A percentile compares a stretch with the other conserved stretches of the same genome.
These are phyloP conservation scores for Candida parachauliodes DNA, from an alignment of 805 yeast genomes.

Conservation along the genomic window DNA sequence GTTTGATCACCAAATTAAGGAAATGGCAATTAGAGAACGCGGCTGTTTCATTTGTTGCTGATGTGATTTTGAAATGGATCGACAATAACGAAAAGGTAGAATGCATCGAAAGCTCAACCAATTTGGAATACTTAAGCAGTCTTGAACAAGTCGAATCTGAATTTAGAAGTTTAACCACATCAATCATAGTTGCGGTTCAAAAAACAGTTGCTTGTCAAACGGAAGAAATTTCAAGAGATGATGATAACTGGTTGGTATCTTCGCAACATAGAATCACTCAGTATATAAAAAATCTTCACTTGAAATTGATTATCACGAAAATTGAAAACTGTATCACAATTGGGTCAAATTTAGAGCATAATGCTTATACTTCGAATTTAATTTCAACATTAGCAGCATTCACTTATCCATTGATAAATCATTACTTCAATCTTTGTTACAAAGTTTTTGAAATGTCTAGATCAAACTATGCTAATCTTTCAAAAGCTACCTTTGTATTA, in stretches of 20 bases:
- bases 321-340: slow-evolving; percentile 31
- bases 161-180: slow-evolving; percentile 50
- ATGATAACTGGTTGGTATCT: slow-evolving; percentile 63
- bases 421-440: slow-evolving; percentile 51
- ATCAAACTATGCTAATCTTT: slow-evolving; percentile 47
- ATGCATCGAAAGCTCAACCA: slow-evolving; percentile 22
- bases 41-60: slow-evolving; percentile 43
- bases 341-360: slow-evolving; percentile 35
- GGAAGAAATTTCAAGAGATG: slow-evolving; percentile 35
- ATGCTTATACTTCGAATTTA: slow-evolving; percentile 30
- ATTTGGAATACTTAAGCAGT: slow-evolving; percentile 14
- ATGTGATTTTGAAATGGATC: slow-evolving; percentile 48
- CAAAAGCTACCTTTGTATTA: slow-evolving; percentile 62
- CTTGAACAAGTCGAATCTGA: slow-evolving; percentile 42
- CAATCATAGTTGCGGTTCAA: slow-evolving; percentile 68
- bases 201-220: slow-evolving; percentile 41
- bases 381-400: slow-evolving; percentile 50
- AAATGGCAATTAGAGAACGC: slow-evolving; percentile 32
- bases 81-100: slow-evolving; percentile 13
- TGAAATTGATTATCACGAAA: slow-evolving; percentile 30
- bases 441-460: slow-evolving; percentile 43
- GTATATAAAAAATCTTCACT: slow-evolving; percentile 42
- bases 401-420: slow-evolving; percentile 59
- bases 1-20: slow-evolving; percentile 23
- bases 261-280: slow-evolving; percentile 44